Base-by-base conservation (phyloP, 1,284 basidiomycete species). In the Apiotrichum siamense region DNA sequence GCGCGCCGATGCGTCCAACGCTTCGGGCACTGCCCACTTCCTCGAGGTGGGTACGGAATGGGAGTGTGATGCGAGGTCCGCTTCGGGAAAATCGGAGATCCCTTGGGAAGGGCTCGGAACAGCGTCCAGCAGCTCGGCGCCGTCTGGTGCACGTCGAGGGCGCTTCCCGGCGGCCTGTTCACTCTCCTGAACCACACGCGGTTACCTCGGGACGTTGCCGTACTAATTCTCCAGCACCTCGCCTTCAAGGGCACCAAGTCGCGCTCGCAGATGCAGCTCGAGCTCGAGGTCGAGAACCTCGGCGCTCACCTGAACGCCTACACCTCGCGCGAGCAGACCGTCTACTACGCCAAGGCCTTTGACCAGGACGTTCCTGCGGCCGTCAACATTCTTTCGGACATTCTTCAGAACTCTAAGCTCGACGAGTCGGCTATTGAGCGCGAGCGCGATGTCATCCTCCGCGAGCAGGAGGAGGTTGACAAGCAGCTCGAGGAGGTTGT, bases 271-370 rank as follows among this genome's bases (percentile, higher is more conserved):
- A 88, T 91, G 66, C 81, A 83, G 36, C 84, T 99, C 53, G 96
- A 98, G 77, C 82, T 97, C 55, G 93, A 98, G 76, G 94, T 98
- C 42, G 94, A 99, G 78, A 96, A 97, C 78, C 80, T 97, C 57
- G 96, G 96, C 62, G 91, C 94, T 35, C 94, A 97, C 75, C 78
- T 99, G 56, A 97, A 98, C 75, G 94, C 96, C 49, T 98, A 97
- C 79, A 99, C 94, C 18, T 97, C 93, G 38, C 84, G 94, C 61
- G 94, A 98, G 78, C 94, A 98, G 78, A 99, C 96, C 27, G 93
- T 97, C 59, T 99, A 97, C 80, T 97, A 97, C 74, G 94, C 94
- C 70, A 97, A 97, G 82, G 87, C 88, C 70, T 98, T 99, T 84
- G 83, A 87, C 74, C 88, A 94, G 80, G 96, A 98, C 73, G 89